Base-by-base conservation (phyloP, 805 yeast genomes). In the Nematodospora valgi region DNA sequence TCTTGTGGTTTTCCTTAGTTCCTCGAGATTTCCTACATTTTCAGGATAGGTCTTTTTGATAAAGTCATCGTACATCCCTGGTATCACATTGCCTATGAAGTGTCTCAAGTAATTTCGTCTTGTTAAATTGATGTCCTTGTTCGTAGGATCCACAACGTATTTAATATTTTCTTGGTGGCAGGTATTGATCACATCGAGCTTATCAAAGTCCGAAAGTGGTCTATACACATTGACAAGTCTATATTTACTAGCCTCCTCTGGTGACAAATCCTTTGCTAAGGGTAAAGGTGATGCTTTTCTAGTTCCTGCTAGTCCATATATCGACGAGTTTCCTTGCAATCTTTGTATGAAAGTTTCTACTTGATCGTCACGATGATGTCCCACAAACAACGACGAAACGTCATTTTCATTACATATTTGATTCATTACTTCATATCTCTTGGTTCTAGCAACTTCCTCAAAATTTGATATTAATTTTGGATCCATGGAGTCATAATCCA, bases 111-210 rank as follows among this genome's bases (percentile, higher is more conserved):
- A 56, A 46, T 85, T 85, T 32, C 95, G 62, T 23, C 59, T 46
- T 0, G 91, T 83, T 29, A 80, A 62, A 7, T 49, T 46, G 2
- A 68, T 58, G 44, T 80, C 78, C 2, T 49, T 47, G 44, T 86
- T 86, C 0, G 91, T 78, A 2, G 58, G 49, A 47, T 86, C 95
- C 47, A 84, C 89, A 49, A 80, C 77, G 91, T 93, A 85, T 0
- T 40, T 32, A 0, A 84, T 43, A 1, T 45, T 36, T 14, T 65
- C 51, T 0, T 35, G 30, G 7, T 35, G 26, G 35, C 88, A 82
- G 9, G 74, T 72, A 0, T 62, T 49, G 5, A 64, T 55, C 3
- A 82, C 59, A 1, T 67, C 63, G 0, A 39, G 9, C 47, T 86
- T 85, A 0, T 48, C 32, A 13, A 65, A 48, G 0, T 44, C 52